phyloP scores from a whole-genome alignment of 2,329 filamentous ascomycete genomes.

The Tolypocladium endophyticum region DNA sequence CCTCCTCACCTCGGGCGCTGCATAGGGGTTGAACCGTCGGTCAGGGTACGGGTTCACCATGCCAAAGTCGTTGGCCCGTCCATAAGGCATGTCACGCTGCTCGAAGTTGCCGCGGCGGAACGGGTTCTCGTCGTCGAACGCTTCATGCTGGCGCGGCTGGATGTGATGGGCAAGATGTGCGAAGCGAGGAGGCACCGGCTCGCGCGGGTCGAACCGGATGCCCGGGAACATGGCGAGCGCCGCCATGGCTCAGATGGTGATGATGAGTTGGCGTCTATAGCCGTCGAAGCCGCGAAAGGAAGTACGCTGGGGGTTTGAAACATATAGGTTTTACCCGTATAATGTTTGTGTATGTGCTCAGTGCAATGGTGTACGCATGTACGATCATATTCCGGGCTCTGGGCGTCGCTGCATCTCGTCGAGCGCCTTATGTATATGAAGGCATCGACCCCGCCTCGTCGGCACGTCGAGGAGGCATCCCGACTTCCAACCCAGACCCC shows the following conservation, averaged over 20 bases:
- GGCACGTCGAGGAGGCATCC: neutral
- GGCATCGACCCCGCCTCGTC: neutral
- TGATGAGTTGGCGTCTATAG: neutral
- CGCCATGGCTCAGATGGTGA: neutral
- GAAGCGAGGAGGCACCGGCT: constrained; percentile 3
- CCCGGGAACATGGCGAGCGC: neutral
- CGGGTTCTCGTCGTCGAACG: neutral
- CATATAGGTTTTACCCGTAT: neutral
- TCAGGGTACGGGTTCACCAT: neutral
- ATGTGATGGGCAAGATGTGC: neutral
- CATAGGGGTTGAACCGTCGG: neutral
- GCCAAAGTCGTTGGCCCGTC: neutral
- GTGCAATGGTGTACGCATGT: neutral
- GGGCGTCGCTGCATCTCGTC: neutral
- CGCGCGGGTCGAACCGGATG: constrained; percentile 4
- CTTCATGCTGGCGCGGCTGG: neutral
- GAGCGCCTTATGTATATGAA: neutral
- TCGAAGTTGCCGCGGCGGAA: neutral
- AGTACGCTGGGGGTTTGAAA: neutral
- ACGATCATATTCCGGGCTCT: neutral
- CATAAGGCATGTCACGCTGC: neutral
- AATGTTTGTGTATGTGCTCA: neutral
- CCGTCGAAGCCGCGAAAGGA: neutral
- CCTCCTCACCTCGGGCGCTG: neutral
- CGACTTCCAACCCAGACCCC: neutral